Conservation (phyloP, 177 flowering plant species). For the Telopea speciosissima region DNA sequence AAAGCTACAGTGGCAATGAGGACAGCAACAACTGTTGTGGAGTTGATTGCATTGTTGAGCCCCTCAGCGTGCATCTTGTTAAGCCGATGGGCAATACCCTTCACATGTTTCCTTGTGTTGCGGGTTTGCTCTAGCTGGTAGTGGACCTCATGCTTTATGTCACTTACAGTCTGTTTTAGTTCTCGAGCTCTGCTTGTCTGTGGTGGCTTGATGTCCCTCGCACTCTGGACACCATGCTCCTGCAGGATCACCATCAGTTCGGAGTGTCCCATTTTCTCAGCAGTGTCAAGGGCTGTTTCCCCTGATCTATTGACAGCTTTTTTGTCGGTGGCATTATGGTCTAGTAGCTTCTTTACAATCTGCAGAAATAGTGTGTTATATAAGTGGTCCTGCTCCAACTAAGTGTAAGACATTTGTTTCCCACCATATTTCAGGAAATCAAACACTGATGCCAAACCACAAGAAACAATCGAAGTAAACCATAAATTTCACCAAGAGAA, state of each 20-base stretch:
- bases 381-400: not conserved
- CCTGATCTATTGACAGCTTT: slow-evolving; percentile 53
- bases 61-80: slow-evolving; percentile 84
- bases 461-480: too few relatives aligned
- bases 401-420: not conserved
- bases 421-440: not conserved
- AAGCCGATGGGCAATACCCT: slow-evolving; percentile 66
- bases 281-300: slow-evolving; percentile 92
- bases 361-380: slow-evolving; percentile 28
- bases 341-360: slow-evolving; percentile 64
- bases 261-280: slow-evolving; percentile 50
- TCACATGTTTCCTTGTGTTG: slow-evolving; percentile 60
- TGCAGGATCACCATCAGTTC: slow-evolving; percentile 35
- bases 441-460: not conserved
- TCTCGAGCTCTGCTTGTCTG: slow-evolving; percentile 45
- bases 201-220: slow-evolving; percentile 37
- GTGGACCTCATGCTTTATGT: slow-evolving; percentile 84
- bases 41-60: slow-evolving; percentile 90
- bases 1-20: slow-evolving; percentile 94
- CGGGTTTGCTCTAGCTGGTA: slow-evolving; percentile 80
- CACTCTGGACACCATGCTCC: slow-evolving; percentile 57
- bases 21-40: slow-evolving; percentile 95
- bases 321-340: slow-evolving; percentile 37
- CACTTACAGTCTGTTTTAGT: slow-evolving; percentile 84
- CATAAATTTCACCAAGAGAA: too few relatives aligned